A percentile compares a stretch with the other conserved stretches of the same genome.
Evolutionary conservation across 495 filamentous ascomycete genomes (phyloP).

Genomic region (Chaetomium cochliodes): DNA sequence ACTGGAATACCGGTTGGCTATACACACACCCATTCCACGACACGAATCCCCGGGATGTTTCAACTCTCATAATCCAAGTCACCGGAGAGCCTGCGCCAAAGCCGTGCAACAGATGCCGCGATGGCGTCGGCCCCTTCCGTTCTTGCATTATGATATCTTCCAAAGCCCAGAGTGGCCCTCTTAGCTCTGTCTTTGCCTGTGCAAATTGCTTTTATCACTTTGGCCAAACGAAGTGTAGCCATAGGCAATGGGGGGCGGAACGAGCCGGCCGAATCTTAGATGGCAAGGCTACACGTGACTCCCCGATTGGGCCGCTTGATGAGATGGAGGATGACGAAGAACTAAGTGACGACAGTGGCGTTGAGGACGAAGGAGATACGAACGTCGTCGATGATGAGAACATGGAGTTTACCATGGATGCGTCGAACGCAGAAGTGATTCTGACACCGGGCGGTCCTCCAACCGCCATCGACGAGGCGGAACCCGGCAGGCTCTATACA

Average conservation of each 20-base stretch:
- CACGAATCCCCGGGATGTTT: slow-evolving; percentile 29
- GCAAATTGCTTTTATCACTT: slow-evolving; percentile 41
- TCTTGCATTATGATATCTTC: slow-evolving; percentile 36
- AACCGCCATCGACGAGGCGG: slow-evolving; percentile 26
- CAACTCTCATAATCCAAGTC: slow-evolving; percentile 35
- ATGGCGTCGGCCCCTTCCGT: slow-evolving; percentile 33
- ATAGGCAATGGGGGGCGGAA: slow-evolving; percentile 30
- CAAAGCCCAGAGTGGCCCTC: slow-evolving; percentile 12
- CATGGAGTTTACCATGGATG: slow-evolving; percentile 7
- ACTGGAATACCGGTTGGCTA: slow-evolving; percentile 27
- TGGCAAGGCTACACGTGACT: not conserved
- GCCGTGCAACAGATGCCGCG: slow-evolving; percentile 30
- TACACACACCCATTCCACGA: slow-evolving; percentile 26
- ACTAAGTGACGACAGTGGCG: not conserved
- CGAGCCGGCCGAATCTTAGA: slow-evolving; percentile 17
- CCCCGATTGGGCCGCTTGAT: not conserved
- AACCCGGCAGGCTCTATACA: slow-evolving; percentile 32
- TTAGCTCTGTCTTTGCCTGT: slow-evolving; percentile 26
- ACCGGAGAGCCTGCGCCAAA: slow-evolving; percentile 30
- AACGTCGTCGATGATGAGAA: not conserved
- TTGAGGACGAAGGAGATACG: not conserved
- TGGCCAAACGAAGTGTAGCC: slow-evolving; percentile 32
- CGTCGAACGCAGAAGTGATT: not conserved
- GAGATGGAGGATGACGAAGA: not conserved
- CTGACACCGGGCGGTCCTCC: not conserved